Evolutionary conservation across 2,329 filamentous ascomycete genomes (phyloP).

Genomic region (Scorias spongiosa): DNA sequence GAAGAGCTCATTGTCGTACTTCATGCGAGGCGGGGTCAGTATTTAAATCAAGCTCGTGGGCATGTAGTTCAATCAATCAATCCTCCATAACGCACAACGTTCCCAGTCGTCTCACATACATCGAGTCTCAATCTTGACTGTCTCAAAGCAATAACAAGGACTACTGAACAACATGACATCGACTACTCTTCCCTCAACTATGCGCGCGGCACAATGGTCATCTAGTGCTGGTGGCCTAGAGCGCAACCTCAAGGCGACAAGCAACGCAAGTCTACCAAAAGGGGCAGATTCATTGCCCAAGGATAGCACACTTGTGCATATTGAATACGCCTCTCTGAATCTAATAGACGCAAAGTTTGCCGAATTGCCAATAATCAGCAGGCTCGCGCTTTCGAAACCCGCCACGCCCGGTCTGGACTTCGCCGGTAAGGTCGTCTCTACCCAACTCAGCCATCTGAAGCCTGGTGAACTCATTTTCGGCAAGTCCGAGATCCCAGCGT

Average conservation of each 20-base stretch:
- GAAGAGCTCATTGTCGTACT: no score
- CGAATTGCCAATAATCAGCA: slow-evolving; percentile 26
- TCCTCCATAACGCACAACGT: no score
- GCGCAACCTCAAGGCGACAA: slow-evolving; percentile 18
- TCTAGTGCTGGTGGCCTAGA: slow-evolving; percentile 17
- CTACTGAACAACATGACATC: not conserved
- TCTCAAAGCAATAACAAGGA: no score
- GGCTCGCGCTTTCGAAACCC: slow-evolving; percentile 23
- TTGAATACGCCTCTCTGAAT: slow-evolving; percentile 31
- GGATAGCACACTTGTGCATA: slow-evolving; percentile 28
- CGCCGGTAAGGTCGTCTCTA: slow-evolving; percentile 32
- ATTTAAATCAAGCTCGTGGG: no score
- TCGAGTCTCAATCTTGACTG: no score
- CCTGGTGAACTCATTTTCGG: slow-evolving; percentile 28
- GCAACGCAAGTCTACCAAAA: slow-evolving; percentile 12
- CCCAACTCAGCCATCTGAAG: slow-evolving; percentile 14
- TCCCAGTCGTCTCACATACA: no score
- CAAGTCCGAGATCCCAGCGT: slow-evolving; percentile 15
- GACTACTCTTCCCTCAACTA: slow-evolving; percentile 9
- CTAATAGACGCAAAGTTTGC: slow-evolving; percentile 36
- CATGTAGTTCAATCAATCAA: no score
- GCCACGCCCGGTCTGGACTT: slow-evolving; percentile 37
- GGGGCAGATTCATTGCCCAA: slow-evolving; percentile 7
- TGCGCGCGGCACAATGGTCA: slow-evolving; percentile 17
- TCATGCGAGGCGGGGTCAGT: no score